Evolutionary conservation across 139 green algal species (phyloP), one percentile per base, ranked within the genome.

Genomic region (Coelastrella sp.): DNA sequence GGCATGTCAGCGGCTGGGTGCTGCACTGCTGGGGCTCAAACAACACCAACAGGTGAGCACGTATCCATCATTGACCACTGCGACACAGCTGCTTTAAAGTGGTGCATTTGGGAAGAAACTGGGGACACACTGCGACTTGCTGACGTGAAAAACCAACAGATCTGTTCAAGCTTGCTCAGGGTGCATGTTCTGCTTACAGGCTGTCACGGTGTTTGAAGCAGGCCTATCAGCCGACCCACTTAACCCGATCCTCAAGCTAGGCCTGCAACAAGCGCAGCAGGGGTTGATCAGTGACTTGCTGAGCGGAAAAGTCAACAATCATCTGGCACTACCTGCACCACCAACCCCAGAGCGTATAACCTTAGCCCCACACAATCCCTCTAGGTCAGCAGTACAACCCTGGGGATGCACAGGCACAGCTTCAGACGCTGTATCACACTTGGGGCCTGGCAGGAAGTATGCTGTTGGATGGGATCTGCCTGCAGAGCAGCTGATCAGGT

Each of bases 181-280:
- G n/a, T n/a, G n/a, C n/a, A n/a, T n/a, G 19, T 23, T 25, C 40
- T 38, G 35, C 30, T 5, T 69, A 34, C 53, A 82, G 75, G 75
- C 75, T 41, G 35, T 38, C 21, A n/a, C 75, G 8, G 75, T 60
- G 3, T 82, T 71, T 71, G 75, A 82, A 51, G 75, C 75, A 27
- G 75, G 75, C 1, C 53, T 82, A 3, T 37, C 45, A 27, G 53
- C 75, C 35, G 75, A 82, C 35, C 75, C 75, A 0, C 13, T 51
- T 17, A 71, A 41, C 53, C 21, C 53, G 7, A 0, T 27, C 1
- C 75, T 82, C 6, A 51, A 53, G 4, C 8, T 23, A 4, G 37
- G 75, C 75, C 51, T 82, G n/a, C 75, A 82, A 35, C 8, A 19
- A 37, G 51, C 75, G 23, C 75, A 82, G 35, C 75, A 82, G 53